Conservation (phyloP, 2,329 filamentous ascomycete species). For the Trichophyton rubrum region DNA sequence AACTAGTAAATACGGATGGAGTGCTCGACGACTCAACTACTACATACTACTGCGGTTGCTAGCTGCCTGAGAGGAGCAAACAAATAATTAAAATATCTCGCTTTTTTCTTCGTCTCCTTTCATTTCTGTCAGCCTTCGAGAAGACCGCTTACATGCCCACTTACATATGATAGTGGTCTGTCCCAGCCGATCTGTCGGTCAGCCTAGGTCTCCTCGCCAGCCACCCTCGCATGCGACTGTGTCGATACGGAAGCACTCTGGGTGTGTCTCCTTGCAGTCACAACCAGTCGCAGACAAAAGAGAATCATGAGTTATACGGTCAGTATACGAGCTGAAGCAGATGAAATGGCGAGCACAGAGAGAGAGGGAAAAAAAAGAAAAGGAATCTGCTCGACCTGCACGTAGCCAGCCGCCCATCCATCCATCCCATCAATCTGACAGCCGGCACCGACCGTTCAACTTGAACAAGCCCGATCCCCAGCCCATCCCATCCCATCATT, state of each 20-base stretch:
- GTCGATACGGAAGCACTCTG: neutral
- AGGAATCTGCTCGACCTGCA: neutral
- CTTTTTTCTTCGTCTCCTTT: neutral
- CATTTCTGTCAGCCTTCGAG: neutral
- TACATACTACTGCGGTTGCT: too few relatives aligned
- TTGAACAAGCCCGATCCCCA: neutral
- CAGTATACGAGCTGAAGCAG: neutral
- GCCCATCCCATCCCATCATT: neutral
- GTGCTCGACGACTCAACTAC: too few relatives aligned
- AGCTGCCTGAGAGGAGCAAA: neutral
- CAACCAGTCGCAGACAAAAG: neutral
- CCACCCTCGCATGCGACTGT: neutral
- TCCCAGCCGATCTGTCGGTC: neutral
- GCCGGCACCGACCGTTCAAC: neutral
- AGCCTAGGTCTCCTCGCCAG: neutral
- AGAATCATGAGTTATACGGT: neutral
- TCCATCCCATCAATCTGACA: neutral
- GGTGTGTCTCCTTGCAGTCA: neutral
- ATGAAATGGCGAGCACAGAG: too few relatives aligned
- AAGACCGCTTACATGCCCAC: neutral
- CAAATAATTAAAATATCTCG: neutral
- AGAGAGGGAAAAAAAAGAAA: too few relatives aligned
- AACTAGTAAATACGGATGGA: too few relatives aligned
- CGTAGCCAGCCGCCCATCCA: neutral
- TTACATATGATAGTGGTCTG: neutral